These are phyloP conservation scores for Curvularia lunata DNA, from an alignment of 2,329 filamentous ascomycete species.

Conservation along the genomic window DNA sequence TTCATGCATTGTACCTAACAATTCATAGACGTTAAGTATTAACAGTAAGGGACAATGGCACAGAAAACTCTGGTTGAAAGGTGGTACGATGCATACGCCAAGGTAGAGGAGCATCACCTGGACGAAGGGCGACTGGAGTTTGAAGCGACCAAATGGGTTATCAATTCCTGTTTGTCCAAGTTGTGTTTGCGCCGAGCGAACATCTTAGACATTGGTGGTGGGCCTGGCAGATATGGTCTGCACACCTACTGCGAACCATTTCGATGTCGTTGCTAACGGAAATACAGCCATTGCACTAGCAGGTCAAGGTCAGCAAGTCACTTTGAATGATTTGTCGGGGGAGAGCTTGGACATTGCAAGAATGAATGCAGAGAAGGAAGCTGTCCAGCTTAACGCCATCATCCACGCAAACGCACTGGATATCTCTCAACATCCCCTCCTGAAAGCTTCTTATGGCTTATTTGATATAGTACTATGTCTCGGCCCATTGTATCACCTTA, in stretches of 20 bases:
- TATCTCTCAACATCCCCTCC: not conserved
- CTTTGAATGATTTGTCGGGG: not conserved
- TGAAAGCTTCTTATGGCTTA: not conserved
- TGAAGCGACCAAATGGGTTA: constrained; percentile 1
- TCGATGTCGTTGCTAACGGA: not conserved
- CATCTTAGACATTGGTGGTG: constrained; percentile 4
- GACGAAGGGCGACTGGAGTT: constrained; percentile 8
- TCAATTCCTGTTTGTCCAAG: not conserved
- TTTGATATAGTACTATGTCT: not conserved
- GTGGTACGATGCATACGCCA: constrained; percentile 4
- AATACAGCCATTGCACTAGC: not conserved
- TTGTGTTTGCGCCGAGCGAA: not conserved
- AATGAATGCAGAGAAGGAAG: not conserved
- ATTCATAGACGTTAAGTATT: not conserved
- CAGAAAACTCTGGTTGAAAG: constrained; percentile 3
- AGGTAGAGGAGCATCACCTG: constrained; percentile 3
- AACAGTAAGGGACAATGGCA: not conserved
- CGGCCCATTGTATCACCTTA: not conserved
- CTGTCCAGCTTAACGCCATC: not conserved
- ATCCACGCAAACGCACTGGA: constrained; percentile 6
- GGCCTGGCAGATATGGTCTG: constrained; percentile 3
- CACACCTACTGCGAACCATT: not conserved
- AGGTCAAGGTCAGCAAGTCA: not conserved
- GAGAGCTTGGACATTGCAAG: not conserved
- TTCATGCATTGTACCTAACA: not conserved